Percentiles rank a stretch among this genome's conserved stretches.
phyloP scores from a whole-genome alignment of 192 early-diverging fungal genomes.

The Podila horticola region DNA sequence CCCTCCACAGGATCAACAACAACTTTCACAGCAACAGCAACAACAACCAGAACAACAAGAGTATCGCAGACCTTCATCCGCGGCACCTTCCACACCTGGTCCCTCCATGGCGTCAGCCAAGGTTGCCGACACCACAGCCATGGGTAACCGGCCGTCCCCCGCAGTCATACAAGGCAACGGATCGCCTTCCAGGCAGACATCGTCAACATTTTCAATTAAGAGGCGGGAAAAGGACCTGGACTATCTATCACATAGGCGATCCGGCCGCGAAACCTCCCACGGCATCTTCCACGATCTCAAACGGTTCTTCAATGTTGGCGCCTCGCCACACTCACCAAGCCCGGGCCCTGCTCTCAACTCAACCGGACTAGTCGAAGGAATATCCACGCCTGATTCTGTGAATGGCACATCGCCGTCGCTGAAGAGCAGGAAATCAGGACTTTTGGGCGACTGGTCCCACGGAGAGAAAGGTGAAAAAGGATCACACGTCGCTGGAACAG shows the following conservation, averaged over 20 bases:
- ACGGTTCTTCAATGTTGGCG: background rate
- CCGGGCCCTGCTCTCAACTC: too few species aligned
- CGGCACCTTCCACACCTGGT: background rate
- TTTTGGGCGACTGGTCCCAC: background rate
- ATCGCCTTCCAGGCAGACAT: background rate
- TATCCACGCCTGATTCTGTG: too few species aligned
- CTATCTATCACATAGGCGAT: background rate
- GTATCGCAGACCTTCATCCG: background rate
- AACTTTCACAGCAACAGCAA: background rate
- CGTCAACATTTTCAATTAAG: background rate
- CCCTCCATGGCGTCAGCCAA: background rate
- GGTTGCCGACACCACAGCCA: background rate
- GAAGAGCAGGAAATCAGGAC: background rate
- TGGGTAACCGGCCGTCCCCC: background rate
- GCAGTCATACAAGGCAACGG: background rate
- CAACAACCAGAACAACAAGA: background rate
- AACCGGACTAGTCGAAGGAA: too few species aligned
- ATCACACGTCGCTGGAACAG: background rate
- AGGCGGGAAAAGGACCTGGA: background rate
- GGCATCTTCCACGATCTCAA: conserved; percentile 4
- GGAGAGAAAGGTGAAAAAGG: background rate
- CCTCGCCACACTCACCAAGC: background rate
- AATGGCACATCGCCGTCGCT: background rate
- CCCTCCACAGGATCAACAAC: background rate
- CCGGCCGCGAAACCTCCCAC: background rate